Base-by-base conservation (phyloP, 768 basidiomycete species). In the Suillus subaureus region DNA sequence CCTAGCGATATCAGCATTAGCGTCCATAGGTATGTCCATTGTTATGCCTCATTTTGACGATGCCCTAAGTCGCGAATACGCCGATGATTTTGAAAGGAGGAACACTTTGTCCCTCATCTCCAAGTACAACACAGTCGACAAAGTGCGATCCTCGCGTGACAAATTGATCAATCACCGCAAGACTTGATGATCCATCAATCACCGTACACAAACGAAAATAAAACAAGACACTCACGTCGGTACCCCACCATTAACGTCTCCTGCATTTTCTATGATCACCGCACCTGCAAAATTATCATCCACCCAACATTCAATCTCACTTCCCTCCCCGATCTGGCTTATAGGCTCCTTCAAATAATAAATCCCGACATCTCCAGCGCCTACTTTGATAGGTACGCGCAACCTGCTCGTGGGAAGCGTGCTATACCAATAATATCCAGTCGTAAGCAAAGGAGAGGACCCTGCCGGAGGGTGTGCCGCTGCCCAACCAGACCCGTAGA, bases 401-500 rank as follows among this genome's bases (percentile, higher is more conserved):
- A 99, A 74, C 76, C 87, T 85, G 67, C 91, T 92, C 63, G 89
- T 90, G 13, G 96, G 94, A 66, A 92, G 82, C 63, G 89, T 89
- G n/a, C 93, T 91, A 75, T 92, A 89, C 92, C 95, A 99, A 73
- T 98, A 98, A 79, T 99, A 94, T 62, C 81, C 87, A 70, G 80
- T 85, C 64, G 81, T 86, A 75, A 91, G 82, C 62, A 84, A 81
- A 70, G 81, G 74, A 62, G 80, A 77, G 2, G 71, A 66, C 56
- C 82, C 75, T 60, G 83, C 78, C 2, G 84, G 75, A 0, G 92
- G 94, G 75, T 96, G 93, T 72, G 84, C 86, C 1, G 86, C 86
- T 66, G 85, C 83, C 97, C 97, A 99, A 7, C 97, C 97, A 0
- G 91, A 90, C 37, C 96, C 97, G 67, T 91, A 92, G 81, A 99